Base-by-base conservation (phyloP, 1,284 basidiomycete genomes). In the Apiotrichum laibachii region DNA sequence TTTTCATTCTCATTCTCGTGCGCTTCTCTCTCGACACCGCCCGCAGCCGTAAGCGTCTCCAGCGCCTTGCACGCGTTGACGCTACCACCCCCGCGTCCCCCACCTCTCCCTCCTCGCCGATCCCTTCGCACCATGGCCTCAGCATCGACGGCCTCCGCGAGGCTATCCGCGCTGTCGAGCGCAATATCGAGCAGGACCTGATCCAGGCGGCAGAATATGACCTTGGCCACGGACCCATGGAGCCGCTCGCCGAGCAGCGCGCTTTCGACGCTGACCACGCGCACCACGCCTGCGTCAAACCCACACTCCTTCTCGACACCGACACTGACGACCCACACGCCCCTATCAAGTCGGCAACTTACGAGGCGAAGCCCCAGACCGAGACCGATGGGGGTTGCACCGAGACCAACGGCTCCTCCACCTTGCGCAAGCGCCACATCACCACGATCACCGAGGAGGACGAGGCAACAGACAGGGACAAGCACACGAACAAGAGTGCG, bases 1-100 rank as follows among this genome's bases (percentile, higher is more conserved):
- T 86, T 49, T 35, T 89, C 26, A 79, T 68, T 5, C 65, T 75
- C 10, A 66, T 72, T 66, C 35, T 72, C 9, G 37, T 57, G 16
- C 67, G 74, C 39, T 65, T 71, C 56, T 61, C 63, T 2, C 63
- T 76, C 8, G 72, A 74, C 56, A 68, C 67, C 10, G 53, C 59
- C 12, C 61, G 67, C 59, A 72, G 70, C 37, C 50, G 65, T 26
- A 53, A 53, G 13, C 71, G 71, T 12, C 60, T 75, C 10, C 70
- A 71, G 55, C 58, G 61, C n/a, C 66, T 75, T 11, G 66, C 71
- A 3, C 63, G 57, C n/a, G 39, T 49, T 13, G 56, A 42, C 40
- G 21, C 13, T 12, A n/a, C 9, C n/a, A 9, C 13, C n/a, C 51
- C 47, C 21, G 35, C 22, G 12, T 37, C 37, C 8, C 39, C 35